Conservation (phyloP, 164 flowering plant species). For the Sedum album region DNA sequence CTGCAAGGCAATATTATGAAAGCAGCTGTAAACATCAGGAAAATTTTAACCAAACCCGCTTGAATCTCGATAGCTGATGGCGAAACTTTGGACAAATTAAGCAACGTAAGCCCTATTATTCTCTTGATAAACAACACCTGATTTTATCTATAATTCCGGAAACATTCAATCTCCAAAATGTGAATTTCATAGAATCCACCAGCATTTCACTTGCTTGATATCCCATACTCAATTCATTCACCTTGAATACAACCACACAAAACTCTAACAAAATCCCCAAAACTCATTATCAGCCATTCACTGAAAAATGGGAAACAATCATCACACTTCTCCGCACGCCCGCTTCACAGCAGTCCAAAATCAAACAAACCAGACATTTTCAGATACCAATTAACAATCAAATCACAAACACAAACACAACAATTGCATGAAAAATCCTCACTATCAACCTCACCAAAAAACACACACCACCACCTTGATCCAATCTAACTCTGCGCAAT, state of each 20-base stretch:
- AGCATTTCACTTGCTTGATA: background rate
- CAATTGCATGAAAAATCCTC: background rate
- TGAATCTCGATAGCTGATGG: background rate
- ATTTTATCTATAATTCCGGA: background rate
- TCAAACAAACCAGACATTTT: background rate
- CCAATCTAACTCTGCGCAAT: too few relatives aligned
- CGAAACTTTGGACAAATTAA: background rate
- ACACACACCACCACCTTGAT: background rate
- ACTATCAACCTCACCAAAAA: background rate
- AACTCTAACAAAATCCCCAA: background rate
- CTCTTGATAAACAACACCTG: background rate
- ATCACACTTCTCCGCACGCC: background rate
- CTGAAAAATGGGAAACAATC: background rate
- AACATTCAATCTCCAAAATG: background rate
- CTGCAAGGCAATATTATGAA: constrained; percentile 17
- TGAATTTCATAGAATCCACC: background rate
- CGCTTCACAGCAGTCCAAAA: background rate
- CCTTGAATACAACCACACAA: background rate
- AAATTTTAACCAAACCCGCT: background rate
- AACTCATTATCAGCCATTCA: background rate
- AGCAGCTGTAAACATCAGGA: background rate
- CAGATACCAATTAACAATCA: background rate
- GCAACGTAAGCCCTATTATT: background rate
- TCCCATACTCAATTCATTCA: background rate
- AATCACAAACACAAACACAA: background rate